These are phyloP conservation scores for Phytophthora sp. DNA, from an alignment of 352 stramenopile genomes.

Conservation along the genomic window DNA sequence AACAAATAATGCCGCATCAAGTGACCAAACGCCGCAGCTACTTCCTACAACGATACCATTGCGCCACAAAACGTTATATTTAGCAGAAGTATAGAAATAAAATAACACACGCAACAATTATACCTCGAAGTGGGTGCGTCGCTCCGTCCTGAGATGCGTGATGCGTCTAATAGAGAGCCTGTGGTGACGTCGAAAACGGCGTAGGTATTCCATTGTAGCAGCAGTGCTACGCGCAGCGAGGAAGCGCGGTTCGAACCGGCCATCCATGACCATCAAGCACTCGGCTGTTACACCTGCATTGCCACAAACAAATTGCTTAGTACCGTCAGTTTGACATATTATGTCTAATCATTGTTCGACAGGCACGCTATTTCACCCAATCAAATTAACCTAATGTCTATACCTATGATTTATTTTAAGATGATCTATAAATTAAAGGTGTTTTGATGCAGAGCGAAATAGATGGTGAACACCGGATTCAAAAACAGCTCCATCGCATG, in stretches of 20 bases:
- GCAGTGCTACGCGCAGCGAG: not conserved
- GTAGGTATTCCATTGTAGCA: not conserved
- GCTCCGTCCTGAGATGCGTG: not conserved
- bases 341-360: too few relatives aligned
- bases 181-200: not conserved
- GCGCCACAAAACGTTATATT: not conserved
- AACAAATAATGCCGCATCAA: not conserved
- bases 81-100: not conserved
- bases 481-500: too few relatives aligned
- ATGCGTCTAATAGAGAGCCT: not conserved
- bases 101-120: not conserved
- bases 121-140: not conserved
- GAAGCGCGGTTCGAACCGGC: not conserved
- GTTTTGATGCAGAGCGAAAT: too few relatives aligned
- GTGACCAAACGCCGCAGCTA: not conserved
- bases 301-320: too few relatives aligned
- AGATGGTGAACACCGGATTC: too few relatives aligned
- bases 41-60: not conserved
- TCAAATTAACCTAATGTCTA: too few relatives aligned
- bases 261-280: not conserved
- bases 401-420: too few relatives aligned
- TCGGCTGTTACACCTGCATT: not conserved
- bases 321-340: too few relatives aligned
- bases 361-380: too few relatives aligned
- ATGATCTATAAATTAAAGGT: too few relatives aligned